Conservation (phyloP, 2,329 filamentous ascomycete genomes). For the Epichloe sibirici region DNA sequence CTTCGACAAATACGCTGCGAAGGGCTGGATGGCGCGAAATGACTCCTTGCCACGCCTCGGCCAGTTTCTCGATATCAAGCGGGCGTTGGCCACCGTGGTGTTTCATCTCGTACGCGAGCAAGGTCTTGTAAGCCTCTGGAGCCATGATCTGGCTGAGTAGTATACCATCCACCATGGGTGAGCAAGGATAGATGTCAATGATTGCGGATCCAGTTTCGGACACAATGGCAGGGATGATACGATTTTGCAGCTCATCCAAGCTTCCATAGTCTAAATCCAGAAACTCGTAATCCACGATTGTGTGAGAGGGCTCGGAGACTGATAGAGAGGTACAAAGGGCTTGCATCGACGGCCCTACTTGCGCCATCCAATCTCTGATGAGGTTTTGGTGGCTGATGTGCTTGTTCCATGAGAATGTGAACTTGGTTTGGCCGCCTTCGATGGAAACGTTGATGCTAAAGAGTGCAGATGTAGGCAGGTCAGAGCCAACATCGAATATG, state of each 20-base stretch:
- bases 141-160: constrained; percentile 19
- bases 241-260: constrained; percentile 14
- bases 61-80: constrained; percentile 4
- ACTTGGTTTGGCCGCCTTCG: constrained; percentile 1
- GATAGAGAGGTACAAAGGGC: neutral
- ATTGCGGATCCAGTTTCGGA: constrained; percentile 12
- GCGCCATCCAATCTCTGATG: constrained; percentile 3
- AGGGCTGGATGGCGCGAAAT: constrained; percentile 7
- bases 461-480: neutral
- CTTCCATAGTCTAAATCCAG: constrained; percentile 14
- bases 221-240: constrained; percentile 10
- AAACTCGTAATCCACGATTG: constrained; percentile 2
- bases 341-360: constrained; percentile 1
- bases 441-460: constrained; percentile 3
- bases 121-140: constrained; percentile 9
- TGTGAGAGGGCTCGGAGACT: neutral
- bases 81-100: neutral
- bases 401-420: constrained; percentile 4
- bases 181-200: constrained; percentile 25
- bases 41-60: constrained; percentile 8
- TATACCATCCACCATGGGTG: constrained; percentile 25
- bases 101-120: constrained; percentile 11
- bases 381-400: constrained; percentile 2
- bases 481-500: constrained; percentile 3
- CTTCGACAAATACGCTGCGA: constrained; percentile 6